Percentiles rank a stretch among this genome's conserved stretches.
Evolutionary conservation across 139 green algal genomes (phyloP).

Genomic region (Micractinium sp.): DNA sequence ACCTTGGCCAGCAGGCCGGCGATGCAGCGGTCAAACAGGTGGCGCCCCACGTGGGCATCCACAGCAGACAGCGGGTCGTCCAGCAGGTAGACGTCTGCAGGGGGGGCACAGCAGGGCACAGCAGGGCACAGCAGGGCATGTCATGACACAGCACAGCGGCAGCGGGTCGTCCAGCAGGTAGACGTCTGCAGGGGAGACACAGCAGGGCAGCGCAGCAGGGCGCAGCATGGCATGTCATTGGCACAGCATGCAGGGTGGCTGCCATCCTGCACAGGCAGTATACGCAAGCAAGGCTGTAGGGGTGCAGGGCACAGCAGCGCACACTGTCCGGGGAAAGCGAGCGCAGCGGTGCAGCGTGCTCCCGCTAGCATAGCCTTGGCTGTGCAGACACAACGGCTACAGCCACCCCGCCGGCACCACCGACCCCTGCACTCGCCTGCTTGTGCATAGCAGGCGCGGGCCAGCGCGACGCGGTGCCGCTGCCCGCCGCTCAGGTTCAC

Average conservation of each 20-base stretch:
- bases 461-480: constrained; percentile 73
- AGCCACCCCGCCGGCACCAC: too few relatives aligned
- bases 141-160: background rate
- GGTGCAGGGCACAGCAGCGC: background rate
- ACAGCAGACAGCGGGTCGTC: constrained; percentile 94
- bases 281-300: too few relatives aligned
- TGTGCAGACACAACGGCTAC: too few relatives aligned
- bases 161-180: constrained; percentile 55
- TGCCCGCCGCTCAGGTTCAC: constrained; percentile 69
- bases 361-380: background rate
- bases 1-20: constrained; percentile 64
- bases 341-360: too few relatives aligned
- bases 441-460: constrained; percentile 72
- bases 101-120: background rate
- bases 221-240: background rate
- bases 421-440: constrained; percentile 29
- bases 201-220: background rate
- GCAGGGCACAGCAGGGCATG: background rate
- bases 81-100: constrained; percentile 83
- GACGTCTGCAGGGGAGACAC: constrained; percentile 59
- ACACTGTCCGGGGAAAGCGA: too few relatives aligned
- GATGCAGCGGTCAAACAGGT: constrained; percentile 77
- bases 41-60: constrained; percentile 85
- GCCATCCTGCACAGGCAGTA: background rate
- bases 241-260: background rate